phyloP scores from a whole-genome alignment of 331 rosid genomes.

The Pyracantha coccinea region DNA sequence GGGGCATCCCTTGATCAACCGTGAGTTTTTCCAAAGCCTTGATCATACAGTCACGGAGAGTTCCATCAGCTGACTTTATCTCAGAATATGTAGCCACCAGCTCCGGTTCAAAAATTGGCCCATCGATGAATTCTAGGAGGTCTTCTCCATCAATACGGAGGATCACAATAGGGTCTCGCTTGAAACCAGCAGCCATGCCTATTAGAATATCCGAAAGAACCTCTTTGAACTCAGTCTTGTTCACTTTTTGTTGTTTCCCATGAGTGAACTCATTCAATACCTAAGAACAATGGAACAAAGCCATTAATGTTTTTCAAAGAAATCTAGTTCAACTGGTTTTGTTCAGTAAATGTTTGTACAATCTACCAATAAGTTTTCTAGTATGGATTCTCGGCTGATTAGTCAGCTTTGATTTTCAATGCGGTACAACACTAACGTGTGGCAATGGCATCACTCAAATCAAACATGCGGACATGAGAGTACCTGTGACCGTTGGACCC shows the following conservation, averaged over 20 bases:
- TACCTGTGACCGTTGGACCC: no score
- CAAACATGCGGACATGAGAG: no score
- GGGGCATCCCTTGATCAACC: constrained; percentile 95
- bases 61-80: constrained; percentile 29
- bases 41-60: constrained; percentile 42
- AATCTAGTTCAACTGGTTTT: not conserved
- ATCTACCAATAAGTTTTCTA: not conserved
- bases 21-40: constrained; percentile 60
- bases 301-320: not conserved
- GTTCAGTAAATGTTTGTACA: no score
- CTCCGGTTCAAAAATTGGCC: constrained; percentile 63
- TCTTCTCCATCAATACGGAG: constrained; percentile 98
- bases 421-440: no score
- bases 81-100: constrained; percentile 43
- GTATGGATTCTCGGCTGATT: not conserved
- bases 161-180: constrained; percentile 84
- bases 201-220: constrained; percentile 82
- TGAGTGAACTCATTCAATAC: constrained; percentile 87
- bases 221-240: constrained; percentile 82
- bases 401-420: no score
- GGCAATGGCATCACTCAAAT: no score
- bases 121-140: constrained; percentile 64
- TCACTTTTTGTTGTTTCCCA: constrained; percentile 79
- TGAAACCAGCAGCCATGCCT: constrained; percentile 98
- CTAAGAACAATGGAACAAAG: constrained; percentile 29